Conservation (phyloP, 768 basidiomycete species). For the Hygrophoropsis aurantiaca region DNA sequence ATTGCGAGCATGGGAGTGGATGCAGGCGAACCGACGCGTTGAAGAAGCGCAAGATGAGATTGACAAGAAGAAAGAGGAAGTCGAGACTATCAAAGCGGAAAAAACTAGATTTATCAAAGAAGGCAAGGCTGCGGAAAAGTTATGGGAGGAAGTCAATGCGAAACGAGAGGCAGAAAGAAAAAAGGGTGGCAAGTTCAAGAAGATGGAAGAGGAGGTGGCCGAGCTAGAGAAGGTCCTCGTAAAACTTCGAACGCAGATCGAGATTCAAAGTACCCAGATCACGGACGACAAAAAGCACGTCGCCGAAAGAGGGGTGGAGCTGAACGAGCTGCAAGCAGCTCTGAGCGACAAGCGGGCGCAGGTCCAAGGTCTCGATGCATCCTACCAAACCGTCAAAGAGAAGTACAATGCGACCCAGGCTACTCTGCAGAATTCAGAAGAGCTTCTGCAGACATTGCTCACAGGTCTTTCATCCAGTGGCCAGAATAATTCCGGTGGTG, state of each 20-base stretch:
- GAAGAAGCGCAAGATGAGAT: constrained; percentile 58
- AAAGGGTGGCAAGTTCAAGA: constrained; percentile 91
- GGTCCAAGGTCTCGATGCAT: constrained; percentile 51
- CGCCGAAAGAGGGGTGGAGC: constrained; percentile 48
- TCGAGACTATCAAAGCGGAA: constrained; percentile 43
- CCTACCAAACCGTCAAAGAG: constrained; percentile 66
- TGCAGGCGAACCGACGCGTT: constrained; percentile 52
- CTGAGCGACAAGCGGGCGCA: constrained; percentile 60
- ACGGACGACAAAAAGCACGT: constrained; percentile 74
- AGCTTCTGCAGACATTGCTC: constrained; percentile 91
- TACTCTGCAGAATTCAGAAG: constrained; percentile 74
- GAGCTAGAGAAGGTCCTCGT: constrained; percentile 77
- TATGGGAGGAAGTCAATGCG: constrained; percentile 62
- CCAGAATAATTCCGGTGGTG: constrained; percentile 71
- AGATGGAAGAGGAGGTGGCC: constrained; percentile 77
- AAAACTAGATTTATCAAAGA: constrained; percentile 55
- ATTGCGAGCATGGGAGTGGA: constrained; percentile 89
- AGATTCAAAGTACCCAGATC: constrained; percentile 74
- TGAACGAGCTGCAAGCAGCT: constrained; percentile 59
- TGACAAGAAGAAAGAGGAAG: constrained; percentile 47
- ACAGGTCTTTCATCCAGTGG: constrained; percentile 83
- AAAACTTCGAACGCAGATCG: constrained; percentile 82
- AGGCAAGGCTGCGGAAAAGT: constrained; percentile 63
- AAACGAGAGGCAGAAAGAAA: constrained; percentile 83
- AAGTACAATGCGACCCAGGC: constrained; percentile 60